Evolutionary conservation across 306 rosid genomes (phyloP), one percentile per base, ranked within the genome.

Genomic region (Herpetospermum pedunculosum): DNA sequence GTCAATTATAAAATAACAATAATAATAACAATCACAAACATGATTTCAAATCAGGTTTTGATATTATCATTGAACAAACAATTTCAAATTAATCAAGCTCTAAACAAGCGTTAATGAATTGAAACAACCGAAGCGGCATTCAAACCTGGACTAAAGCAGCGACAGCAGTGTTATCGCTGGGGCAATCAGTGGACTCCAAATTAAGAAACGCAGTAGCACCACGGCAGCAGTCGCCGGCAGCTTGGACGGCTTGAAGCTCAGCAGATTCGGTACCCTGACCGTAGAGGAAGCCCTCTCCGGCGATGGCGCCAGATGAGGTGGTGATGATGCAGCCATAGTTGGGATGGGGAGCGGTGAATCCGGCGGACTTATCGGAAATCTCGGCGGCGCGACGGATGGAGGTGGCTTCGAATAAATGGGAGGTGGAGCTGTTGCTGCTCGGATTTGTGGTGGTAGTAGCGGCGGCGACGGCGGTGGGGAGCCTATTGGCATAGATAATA

Each of bases 151-250:
- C 77, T 18, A 93, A 87, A 44, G 97, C 88, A 25, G 98, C 85
- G 10, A 91, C 90, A 16, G 94, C 92, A 25, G 91, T 63, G 74
- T 59, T 83, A 72, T 90, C 96, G 10, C 96, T 96, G 29, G 89
- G 90, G 84, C 97, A 93, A 76, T 90, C 98, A 8, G 92, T 96
- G 11, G 98, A 90, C 76, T 93, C 98, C 97, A 93, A 75, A 74
- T 93, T 93, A 38, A 93, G 85, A 77, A 88, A 90, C 0, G 97
- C 97, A 3, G 92, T 89, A 73, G 92, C 81, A 5, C 86, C 79
- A 28, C 84, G 80, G 55, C 85, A 81, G 16, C 7, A 49, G 12
- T 77, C 81, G 0, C 89, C 89, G 23, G 97, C 96, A 0, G 93
- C 82, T 23, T 75, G 89, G 29, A 86, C 83, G n/a, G 98, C 98